Evolutionary conservation across 345 rosid genomes (phyloP).

Genomic region (Rhizophora apiculata): DNA sequence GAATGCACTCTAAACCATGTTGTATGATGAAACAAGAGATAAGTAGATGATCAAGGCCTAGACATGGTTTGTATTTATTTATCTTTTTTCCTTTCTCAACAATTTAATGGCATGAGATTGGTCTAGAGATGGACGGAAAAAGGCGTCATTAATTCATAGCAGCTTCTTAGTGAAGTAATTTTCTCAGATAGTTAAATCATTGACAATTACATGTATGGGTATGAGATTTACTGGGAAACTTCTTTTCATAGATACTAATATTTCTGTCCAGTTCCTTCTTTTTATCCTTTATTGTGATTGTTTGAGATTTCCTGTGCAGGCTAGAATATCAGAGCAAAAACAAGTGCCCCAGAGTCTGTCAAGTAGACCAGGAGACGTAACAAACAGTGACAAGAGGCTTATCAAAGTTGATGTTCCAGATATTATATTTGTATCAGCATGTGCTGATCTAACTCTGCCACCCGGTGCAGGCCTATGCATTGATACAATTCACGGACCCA

Average conservation of each 20-base stretch:
- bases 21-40: no score
- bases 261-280: background rate
- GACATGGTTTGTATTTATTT: no score
- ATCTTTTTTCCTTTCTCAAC: no score
- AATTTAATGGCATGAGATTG: no score
- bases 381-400: slow-evolving; percentile 48
- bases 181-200: background rate
- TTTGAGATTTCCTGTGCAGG: slow-evolving; percentile 32
- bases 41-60: no score
- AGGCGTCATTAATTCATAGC: background rate
- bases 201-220: background rate
- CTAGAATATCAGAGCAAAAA: slow-evolving; percentile 50
- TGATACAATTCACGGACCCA: slow-evolving; percentile 63
- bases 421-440: slow-evolving; percentile 76
- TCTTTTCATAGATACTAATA: background rate
- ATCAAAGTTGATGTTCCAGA: slow-evolving; percentile 69
- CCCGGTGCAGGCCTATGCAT: slow-evolving; percentile 97
- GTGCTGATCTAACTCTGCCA: slow-evolving; percentile 94
- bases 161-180: background rate
- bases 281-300: background rate
- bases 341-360: slow-evolving; percentile 58
- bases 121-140: background rate
- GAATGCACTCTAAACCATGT: no score
- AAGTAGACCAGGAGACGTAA: slow-evolving; percentile 41
- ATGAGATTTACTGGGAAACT: background rate